Conservation (phyloP, 139 green algal genomes). For the Chlorokybus atmophyticus region DNA sequence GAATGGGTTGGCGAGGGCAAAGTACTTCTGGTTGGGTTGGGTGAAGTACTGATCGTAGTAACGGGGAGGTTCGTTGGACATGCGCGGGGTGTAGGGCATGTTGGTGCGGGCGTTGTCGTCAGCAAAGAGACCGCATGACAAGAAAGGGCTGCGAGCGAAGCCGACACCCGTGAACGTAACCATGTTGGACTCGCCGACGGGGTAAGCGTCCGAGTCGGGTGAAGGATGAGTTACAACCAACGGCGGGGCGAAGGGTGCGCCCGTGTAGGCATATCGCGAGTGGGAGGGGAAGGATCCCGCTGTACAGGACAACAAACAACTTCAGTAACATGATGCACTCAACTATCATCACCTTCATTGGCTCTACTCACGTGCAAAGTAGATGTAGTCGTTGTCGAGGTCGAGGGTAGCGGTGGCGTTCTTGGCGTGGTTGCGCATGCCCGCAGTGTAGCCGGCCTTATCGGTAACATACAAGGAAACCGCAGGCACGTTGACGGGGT, state of each 20-base stretch:
- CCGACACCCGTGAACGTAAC: constrained; percentile 11
- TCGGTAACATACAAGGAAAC: too few species aligned
- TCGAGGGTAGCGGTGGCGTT: too few species aligned
- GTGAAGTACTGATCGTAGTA: constrained; percentile 8
- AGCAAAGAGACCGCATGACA: constrained; percentile 8
- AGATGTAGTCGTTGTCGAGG: too few species aligned
- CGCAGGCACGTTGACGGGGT: too few species aligned
- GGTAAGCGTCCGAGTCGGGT: constrained; percentile 1
- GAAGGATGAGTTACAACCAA: not conserved
- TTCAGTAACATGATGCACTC: too few species aligned
- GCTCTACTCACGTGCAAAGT: too few species aligned
- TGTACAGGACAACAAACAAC: too few species aligned
- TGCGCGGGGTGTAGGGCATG: not conserved
- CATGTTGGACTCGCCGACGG: constrained; percentile 7
- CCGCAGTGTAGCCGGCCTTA: too few species aligned
- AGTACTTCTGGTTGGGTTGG: not conserved
- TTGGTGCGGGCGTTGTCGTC: not conserved
- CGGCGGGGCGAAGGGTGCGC: constrained; percentile 13
- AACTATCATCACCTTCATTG: too few species aligned
- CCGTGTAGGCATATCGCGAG: constrained; percentile 11
- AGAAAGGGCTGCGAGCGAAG: constrained; percentile 17
- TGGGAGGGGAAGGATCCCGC: too few species aligned
- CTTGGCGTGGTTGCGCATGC: too few species aligned
- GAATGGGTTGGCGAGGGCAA: too few species aligned
- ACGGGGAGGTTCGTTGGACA: not conserved